Conservation (phyloP, 31 red algal species). For the Porphyra umbilicalis region DNA sequence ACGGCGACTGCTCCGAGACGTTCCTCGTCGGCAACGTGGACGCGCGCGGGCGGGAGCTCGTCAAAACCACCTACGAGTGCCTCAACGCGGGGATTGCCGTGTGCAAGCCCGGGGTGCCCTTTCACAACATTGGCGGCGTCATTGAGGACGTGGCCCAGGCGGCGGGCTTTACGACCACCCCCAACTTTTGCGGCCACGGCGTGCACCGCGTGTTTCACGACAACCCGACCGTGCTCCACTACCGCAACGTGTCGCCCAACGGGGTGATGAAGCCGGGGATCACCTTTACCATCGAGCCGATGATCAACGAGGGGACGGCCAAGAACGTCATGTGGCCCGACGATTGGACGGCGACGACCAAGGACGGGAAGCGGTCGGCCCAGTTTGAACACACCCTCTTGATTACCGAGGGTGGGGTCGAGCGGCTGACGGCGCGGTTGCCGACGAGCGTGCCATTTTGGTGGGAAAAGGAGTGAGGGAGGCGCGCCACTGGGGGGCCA, state of each 20-base stretch:
- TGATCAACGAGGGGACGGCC: constrained; percentile 77
- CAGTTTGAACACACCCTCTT: constrained; percentile 94
- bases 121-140: constrained; percentile 61
- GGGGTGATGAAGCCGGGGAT: constrained; percentile 59
- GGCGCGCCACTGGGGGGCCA: no score
- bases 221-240: constrained; percentile 78
- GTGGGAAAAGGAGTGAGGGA: constrained; percentile 25
- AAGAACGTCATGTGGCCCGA: constrained; percentile 58
- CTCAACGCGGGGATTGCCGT: constrained; percentile 61
- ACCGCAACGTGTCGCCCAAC: constrained; percentile 50
- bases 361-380: constrained; percentile 60
- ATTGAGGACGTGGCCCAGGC: constrained; percentile 66
- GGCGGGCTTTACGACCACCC: constrained; percentile 45
- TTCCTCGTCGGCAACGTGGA: constrained; percentile 77
- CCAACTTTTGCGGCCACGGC: constrained; percentile 93
- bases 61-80: constrained; percentile 65
- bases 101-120: constrained; percentile 53
- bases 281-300: constrained; percentile 97
- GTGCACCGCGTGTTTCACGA: constrained; percentile 70
- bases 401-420: constrained; percentile 59
- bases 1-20: constrained; percentile 89
- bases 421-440: constrained; percentile 47
- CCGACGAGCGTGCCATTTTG: constrained; percentile 42
- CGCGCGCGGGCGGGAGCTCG: constrained; percentile 33
- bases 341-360: constrained; percentile 81